Base-by-base conservation (phyloP, 2,329 filamentous ascomycete genomes). In the Trichoderma koningii region DNA sequence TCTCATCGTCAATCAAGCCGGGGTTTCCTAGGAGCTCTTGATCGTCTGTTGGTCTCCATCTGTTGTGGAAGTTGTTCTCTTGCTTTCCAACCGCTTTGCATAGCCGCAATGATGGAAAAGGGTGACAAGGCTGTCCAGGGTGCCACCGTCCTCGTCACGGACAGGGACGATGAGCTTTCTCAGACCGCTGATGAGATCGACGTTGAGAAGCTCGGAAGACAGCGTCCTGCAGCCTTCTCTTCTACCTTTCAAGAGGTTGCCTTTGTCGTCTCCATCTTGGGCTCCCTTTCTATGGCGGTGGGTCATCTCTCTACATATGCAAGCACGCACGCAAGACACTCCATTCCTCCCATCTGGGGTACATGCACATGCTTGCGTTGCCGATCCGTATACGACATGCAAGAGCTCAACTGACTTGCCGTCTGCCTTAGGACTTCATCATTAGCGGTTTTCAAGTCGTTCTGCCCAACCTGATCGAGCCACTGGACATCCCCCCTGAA, bases 371-470 rank as follows among this genome's bases (percentile, higher is more conserved):
- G 55, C 53, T 34, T 38, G 10, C 41, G 45, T 55, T 50, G 15
- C 45, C 45, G 38, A 38, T 45, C 30, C n/a, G 19, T 17, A 34
- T 51, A 34, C 10, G 7, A 5, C 14, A 44, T 19, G n/a, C 7
- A 52, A 5, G 34, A 41, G 10, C 34, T 14, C 12, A n/a, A 34
- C 61, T 55, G 50, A 56, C 52, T 55, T 50, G 66, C 41, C 30
- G 12, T 30, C 30, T 28, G 21, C 34, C 26, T 48, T 45, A 86
- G 81, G 89, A 92, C 75, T 92, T 88, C 74, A 88, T 89, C 73
- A 84, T 93, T 47, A 89, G 88, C 60, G 90, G 91, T 17, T 93
- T 92, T 73, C 83, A 82, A 55, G 87, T 89, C 69, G 84, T 93
- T 28, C 77, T 92, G 0, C 90, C 90, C 1, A 85, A 85, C 0